These are phyloP conservation scores for Coniochaeta prunicola DNA, from an alignment of 2,329 filamentous ascomycete genomes.

Conservation along the genomic window DNA sequence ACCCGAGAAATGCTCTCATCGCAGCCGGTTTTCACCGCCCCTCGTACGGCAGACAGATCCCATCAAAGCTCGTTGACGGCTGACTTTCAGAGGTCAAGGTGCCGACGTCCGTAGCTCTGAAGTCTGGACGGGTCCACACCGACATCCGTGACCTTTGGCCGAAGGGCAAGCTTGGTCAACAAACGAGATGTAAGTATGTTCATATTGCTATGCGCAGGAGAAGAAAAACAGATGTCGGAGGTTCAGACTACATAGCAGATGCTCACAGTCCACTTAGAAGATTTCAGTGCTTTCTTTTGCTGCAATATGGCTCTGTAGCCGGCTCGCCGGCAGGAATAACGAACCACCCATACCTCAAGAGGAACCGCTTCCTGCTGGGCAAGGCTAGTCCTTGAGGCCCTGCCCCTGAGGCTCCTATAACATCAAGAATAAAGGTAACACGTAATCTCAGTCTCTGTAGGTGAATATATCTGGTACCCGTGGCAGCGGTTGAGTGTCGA, in stretches of 20 bases:
- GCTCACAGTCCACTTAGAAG: neutral
- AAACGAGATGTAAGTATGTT: neutral
- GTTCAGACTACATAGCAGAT: neutral
- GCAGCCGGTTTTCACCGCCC: neutral
- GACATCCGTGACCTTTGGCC: conserved; percentile 1
- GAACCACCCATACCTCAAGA: neutral
- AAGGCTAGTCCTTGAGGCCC: neutral
- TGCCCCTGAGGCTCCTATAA: neutral
- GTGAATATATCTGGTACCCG: neutral
- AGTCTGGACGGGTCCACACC: neutral
- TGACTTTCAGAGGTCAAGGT: neutral
- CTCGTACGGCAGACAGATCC: neutral
- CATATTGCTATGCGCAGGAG: neutral
- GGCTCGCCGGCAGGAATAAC: neutral
- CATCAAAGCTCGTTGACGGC: neutral
- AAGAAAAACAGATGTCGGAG: neutral
- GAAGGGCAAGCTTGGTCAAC: neutral
- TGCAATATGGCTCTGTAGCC: neutral
- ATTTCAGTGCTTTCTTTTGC: neutral
- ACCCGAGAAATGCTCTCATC: neutral
- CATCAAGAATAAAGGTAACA: neutral
- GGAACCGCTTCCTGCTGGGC: neutral
- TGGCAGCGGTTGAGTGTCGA: neutral
- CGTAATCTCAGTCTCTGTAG: neutral
- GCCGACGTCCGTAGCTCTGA: neutral